These are phyloP conservation scores for Baudoinia panamericana DNA, from an alignment of 495 filamentous ascomycete species.

Conservation along the genomic window DNA sequence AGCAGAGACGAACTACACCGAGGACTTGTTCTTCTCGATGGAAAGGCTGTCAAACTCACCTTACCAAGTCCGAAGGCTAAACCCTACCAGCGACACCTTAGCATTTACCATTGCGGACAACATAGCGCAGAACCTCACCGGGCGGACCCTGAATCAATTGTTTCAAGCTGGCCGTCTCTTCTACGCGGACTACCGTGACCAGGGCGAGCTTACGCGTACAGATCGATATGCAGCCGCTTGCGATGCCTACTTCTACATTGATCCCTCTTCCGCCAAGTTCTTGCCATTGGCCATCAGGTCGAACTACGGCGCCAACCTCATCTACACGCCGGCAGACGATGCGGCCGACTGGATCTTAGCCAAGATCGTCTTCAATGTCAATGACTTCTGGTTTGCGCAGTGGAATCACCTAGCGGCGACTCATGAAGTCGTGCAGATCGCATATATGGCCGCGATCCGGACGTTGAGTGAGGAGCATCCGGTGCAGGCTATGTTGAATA, in stretches of 20 bases:
- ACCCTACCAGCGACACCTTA: conserved; percentile 23
- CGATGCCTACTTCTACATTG: conserved; percentile 30
- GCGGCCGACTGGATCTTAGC: conserved; percentile 31
- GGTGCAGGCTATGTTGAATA: conserved; percentile 24
- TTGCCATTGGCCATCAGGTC: conserved; percentile 31
- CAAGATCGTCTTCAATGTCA: conserved; percentile 31
- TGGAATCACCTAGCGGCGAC: conserved; percentile 26
- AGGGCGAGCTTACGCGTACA: conserved; percentile 16
- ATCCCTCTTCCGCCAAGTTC: conserved; percentile 24
- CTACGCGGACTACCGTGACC: conserved; percentile 26
- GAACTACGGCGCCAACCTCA: conserved; percentile 26
- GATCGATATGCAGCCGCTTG: conserved; percentile 26
- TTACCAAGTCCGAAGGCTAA: conserved; percentile 24
- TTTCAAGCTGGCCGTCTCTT: conserved; percentile 25
- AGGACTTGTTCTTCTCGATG: conserved; percentile 32
- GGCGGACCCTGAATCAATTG: conserved; percentile 18
- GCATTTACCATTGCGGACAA: conserved; percentile 24
- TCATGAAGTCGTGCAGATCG: conserved; percentile 28
- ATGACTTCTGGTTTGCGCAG: conserved; percentile 25
- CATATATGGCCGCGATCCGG: conserved; percentile 27
- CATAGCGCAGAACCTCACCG: conserved; percentile 20
- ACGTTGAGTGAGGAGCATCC: conserved; percentile 27
- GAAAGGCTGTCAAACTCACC: conserved; percentile 28
- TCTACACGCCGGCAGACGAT: conserved; percentile 31
- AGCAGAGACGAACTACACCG: conserved; percentile 29